Percentiles rank a stretch among this genome's conserved stretches.
Evolutionary conservation across 345 rosid species (phyloP).

Genomic region (Aethionema arabicum): DNA sequence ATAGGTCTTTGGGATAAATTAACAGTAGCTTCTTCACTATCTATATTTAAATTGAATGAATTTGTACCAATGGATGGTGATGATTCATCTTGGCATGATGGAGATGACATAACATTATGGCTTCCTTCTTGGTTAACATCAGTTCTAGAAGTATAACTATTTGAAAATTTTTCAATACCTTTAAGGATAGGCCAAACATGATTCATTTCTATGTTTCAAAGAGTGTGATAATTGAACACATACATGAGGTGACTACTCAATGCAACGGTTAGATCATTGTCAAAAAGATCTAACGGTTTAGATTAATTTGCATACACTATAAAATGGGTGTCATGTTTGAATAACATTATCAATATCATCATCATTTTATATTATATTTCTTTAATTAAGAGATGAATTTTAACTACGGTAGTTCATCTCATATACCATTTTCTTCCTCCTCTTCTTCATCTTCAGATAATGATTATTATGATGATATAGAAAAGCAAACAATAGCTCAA

Average conservation of each 20-base stretch:
- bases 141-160: not conserved
- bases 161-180: not conserved
- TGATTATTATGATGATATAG: not conserved
- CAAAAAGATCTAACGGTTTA: not conserved
- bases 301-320: not conserved
- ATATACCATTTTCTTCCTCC: not conserved
- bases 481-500: no score
- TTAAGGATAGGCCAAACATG: constrained; percentile 6
- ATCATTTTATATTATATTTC: not conserved
- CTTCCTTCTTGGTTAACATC: not conserved
- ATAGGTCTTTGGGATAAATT: not conserved
- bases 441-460: constrained; percentile 10
- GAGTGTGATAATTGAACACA: not conserved
- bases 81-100: constrained; percentile 11
- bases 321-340: no score
- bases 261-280: not conserved
- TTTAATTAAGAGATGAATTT: not conserved
- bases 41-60: not conserved
- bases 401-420: not conserved
- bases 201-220: no score
- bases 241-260: not conserved
- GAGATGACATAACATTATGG: not conserved
- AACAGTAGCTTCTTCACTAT: not conserved
- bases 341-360: no score
- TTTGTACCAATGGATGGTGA: not conserved